Conservation (phyloP, 1,284 basidiomycete species). For the Ceratobasidium sp. region DNA sequence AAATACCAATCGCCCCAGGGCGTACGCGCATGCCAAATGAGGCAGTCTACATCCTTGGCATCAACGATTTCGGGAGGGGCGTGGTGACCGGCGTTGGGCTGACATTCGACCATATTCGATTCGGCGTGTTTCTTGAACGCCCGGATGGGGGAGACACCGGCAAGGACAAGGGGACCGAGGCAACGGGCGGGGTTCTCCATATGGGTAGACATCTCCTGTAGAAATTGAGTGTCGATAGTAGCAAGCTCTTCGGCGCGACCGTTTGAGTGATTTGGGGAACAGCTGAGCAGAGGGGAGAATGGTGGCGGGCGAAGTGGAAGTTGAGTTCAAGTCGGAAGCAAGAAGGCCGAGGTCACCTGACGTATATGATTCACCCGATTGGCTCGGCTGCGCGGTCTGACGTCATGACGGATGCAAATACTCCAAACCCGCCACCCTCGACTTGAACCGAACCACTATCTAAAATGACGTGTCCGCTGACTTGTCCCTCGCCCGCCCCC, state of each 20-base stretch:
- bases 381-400: too few species aligned
- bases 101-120: conserved; percentile 17
- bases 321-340: background rate
- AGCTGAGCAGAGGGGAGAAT: background rate
- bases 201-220: conserved; percentile 41
- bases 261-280: background rate
- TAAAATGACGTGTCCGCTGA: too few species aligned
- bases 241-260: conserved; percentile 10
- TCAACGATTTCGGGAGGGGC: conserved; percentile 46
- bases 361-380: background rate
- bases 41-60: conserved; percentile 47
- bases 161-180: conserved; percentile 46
- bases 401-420: too few species aligned
- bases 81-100: conserved; percentile 27
- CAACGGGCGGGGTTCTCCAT: conserved; percentile 45
- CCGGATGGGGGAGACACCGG: conserved; percentile 46
- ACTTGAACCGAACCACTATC: too few species aligned
- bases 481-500: too few species aligned
- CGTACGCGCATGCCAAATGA: conserved; percentile 45
- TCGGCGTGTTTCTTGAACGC: conserved; percentile 6
- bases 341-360: background rate
- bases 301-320: background rate
- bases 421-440: too few species aligned
- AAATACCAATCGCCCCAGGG: conserved; percentile 47
- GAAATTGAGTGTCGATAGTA: background rate